These are phyloP conservation scores for Cyclotella baltica DNA, from an alignment of 108 stramenopile species.

Conservation along the genomic window DNA sequence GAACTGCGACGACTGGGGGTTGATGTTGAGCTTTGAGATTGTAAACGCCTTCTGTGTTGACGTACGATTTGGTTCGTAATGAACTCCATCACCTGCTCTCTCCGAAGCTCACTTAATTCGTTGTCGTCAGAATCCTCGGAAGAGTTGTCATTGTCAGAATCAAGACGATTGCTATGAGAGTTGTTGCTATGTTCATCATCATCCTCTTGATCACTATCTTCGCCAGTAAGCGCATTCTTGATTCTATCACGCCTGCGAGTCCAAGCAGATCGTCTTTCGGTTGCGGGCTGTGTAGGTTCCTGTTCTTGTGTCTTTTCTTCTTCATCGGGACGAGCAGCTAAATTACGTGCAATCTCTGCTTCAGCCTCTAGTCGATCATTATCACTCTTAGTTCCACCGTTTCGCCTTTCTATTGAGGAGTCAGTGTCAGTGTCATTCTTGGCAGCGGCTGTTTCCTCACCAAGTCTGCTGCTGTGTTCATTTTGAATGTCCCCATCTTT, in stretches of 20 bases:
- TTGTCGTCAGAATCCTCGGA: slow-evolving; percentile 8
- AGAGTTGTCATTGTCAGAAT: background rate
- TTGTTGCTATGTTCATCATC: too few relatives aligned
- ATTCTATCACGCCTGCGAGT: slow-evolving; percentile 12
- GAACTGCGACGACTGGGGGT: background rate
- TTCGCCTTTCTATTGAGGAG: slow-evolving; percentile 15
- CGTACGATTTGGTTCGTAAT: background rate
- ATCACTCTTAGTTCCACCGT: slow-evolving; percentile 22
- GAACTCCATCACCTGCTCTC: background rate
- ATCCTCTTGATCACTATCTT: slow-evolving; percentile 1
- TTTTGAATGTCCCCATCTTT: slow-evolving; percentile 12
- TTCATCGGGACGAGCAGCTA: slow-evolving; percentile 1
- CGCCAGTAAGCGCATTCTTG: slow-evolving; percentile 16
- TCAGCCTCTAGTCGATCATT: slow-evolving; percentile 22
- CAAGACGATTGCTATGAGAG: slow-evolving; percentile 8
- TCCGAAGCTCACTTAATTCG: background rate
- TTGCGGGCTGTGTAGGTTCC: background rate
- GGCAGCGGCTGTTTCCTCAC: background rate
- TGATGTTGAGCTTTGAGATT: background rate
- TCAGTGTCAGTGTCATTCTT: background rate
- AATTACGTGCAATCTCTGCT: background rate
- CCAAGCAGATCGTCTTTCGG: slow-evolving; percentile 20
- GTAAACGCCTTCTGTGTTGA: background rate
- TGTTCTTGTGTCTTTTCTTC: slow-evolving; percentile 16
- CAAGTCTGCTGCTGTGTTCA: background rate